These are phyloP conservation scores for Clonostachys rosea DNA, from an alignment of 2,329 filamentous ascomycete genomes.

Conservation along the genomic window DNA sequence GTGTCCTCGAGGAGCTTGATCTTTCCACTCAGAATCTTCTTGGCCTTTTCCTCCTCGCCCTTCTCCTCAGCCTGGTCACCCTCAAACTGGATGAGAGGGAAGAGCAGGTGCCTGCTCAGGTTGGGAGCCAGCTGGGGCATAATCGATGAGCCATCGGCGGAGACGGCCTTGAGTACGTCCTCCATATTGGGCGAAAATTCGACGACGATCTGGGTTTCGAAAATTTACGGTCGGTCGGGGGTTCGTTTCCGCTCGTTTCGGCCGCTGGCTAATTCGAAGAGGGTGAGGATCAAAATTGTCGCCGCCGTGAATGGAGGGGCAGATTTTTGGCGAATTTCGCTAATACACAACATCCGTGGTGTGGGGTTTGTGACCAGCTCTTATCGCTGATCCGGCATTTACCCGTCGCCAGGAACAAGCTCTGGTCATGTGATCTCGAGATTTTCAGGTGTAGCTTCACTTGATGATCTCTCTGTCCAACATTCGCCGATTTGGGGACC, in stretches of 20 bases:
- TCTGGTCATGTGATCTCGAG: conserved; percentile 29
- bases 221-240: not conserved
- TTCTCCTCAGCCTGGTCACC: conserved; percentile 77
- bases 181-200: conserved; percentile 24
- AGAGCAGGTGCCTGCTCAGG: conserved; percentile 94
- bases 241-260: not conserved
- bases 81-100: conserved; percentile 91
- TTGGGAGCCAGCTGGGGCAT: conserved; percentile 85
- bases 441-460: conserved; percentile 14
- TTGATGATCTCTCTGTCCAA: too few species aligned
- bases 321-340: conserved; percentile 35
- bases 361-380: conserved; percentile 17
- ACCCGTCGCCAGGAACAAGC: too few species aligned
- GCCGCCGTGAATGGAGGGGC: conserved; percentile 25
- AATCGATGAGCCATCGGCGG: conserved; percentile 69
- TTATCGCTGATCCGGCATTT: not conserved
- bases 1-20: conserved; percentile 93
- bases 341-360: conserved; percentile 25
- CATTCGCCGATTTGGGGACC: too few species aligned
- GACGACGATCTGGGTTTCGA: not conserved
- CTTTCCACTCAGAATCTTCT: conserved; percentile 78
- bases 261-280: not conserved
- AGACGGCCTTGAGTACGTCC: conserved; percentile 43
- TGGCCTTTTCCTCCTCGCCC: conserved; percentile 50
- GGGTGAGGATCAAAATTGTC: conserved; percentile 1